Percentiles rank a stretch among this genome's conserved stretches.
These are phyloP conservation scores for Escovopsis weberi DNA, from an alignment of 2,329 filamentous ascomycete genomes.

Conservation along the genomic window DNA sequence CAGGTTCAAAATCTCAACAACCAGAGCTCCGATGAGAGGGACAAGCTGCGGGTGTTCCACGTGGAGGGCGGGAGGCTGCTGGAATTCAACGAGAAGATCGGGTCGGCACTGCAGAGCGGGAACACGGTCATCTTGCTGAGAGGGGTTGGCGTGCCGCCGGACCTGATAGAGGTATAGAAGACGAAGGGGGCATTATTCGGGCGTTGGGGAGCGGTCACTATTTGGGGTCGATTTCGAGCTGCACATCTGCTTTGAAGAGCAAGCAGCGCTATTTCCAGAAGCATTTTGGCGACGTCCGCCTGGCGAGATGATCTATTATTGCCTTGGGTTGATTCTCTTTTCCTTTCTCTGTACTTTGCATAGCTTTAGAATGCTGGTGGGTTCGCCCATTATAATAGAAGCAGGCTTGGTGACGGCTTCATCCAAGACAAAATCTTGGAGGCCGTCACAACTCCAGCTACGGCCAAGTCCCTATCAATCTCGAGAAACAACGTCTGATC, in stretches of 20 bases:
- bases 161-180: conserved; percentile 43
- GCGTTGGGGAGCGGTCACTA: not conserved
- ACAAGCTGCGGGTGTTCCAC: conserved; percentile 77
- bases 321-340: no score
- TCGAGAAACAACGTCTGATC: no score
- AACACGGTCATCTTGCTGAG: conserved; percentile 83
- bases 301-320: not conserved
- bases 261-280: not conserved
- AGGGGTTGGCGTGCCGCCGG: conserved; percentile 67
- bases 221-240: not conserved
- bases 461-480: no score
- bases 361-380: no score
- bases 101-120: conserved; percentile 56
- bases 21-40: conserved; percentile 56
- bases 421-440: no score
- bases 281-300: not conserved
- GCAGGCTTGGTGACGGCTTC: no score
- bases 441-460: no score
- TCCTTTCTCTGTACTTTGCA: no score
- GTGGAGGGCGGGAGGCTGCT: conserved; percentile 78
- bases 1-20: conserved; percentile 81
- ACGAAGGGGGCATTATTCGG: not conserved
- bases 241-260: not conserved
- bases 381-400: no score
- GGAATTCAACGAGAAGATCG: conserved; percentile 79